phyloP scores from a whole-genome alignment of 2,329 filamentous ascomycete species.

The Zarea fungicola region DNA sequence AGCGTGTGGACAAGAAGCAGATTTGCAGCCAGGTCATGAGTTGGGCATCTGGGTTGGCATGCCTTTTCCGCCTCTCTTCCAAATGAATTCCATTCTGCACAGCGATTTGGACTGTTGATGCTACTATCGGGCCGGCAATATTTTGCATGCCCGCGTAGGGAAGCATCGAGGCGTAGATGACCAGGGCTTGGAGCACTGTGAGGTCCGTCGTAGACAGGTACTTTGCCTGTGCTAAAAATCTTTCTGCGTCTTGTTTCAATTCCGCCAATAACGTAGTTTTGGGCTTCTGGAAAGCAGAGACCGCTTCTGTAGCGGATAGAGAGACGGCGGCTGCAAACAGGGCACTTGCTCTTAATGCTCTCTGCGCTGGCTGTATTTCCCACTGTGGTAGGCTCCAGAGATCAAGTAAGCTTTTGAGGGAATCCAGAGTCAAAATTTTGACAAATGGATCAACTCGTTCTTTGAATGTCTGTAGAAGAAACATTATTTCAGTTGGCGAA shows the following conservation, averaged over 20 bases:
- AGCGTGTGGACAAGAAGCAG: conserved; percentile 24
- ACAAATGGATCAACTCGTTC: conserved; percentile 28
- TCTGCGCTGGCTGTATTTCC: conserved; percentile 11
- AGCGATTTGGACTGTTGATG: conserved; percentile 21
- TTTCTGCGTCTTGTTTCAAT: conserved; percentile 21
- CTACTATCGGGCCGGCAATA: conserved; percentile 22
- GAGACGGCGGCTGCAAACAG: conserved; percentile 23
- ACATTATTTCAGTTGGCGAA: conserved; percentile 14
- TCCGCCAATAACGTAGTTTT: conserved; percentile 17
- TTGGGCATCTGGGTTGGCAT: not conserved
- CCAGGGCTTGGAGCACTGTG: conserved; percentile 21
- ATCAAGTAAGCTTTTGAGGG: conserved; percentile 9
- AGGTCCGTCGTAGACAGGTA: conserved; percentile 21
- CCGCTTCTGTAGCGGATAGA: conserved; percentile 19
- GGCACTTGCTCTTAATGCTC: conserved; percentile 23
- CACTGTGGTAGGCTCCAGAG: conserved; percentile 16
- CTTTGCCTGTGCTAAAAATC: conserved; percentile 20
- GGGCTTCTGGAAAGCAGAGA: conserved; percentile 16
- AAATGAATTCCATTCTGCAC: conserved; percentile 19
- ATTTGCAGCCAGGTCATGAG: conserved; percentile 26
- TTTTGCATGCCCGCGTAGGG: conserved; percentile 18
- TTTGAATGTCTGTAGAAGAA: conserved; percentile 21
- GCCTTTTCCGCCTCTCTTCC: conserved; percentile 11
- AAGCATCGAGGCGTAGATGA: conserved; percentile 22
- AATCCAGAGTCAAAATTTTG: conserved; percentile 21